A percentile compares a stretch with the other conserved stretches of the same genome.
phyloP scores from a whole-genome alignment of 2,329 filamentous ascomycete species.

The Microdochium trichocladiopsis region DNA sequence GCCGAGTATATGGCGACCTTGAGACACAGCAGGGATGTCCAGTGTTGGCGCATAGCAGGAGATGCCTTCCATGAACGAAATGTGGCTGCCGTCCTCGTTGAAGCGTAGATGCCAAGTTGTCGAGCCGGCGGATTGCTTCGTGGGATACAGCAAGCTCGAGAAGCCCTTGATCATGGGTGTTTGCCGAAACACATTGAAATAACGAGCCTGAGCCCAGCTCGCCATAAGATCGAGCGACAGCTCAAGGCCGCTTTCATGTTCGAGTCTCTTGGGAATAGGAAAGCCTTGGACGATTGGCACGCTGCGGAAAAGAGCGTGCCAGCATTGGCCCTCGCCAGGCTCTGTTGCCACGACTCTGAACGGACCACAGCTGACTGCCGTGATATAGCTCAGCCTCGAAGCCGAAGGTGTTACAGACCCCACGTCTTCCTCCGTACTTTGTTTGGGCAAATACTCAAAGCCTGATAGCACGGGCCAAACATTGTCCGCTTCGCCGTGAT shows the following conservation, averaged over 20 bases:
- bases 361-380: neutral
- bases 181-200: neutral
- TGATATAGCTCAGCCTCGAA: neutral
- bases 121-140: neutral
- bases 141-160: neutral
- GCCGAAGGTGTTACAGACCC: neutral
- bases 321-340: neutral
- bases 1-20: neutral
- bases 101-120: neutral
- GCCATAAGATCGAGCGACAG: neutral
- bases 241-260: neutral
- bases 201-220: neutral
- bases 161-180: neutral
- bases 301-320: neutral
- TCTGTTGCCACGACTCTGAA: neutral
- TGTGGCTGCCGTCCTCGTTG: neutral
- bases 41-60: neutral
- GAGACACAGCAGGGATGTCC: neutral
- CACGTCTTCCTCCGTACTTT: neutral
- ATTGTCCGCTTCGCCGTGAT: neutral
- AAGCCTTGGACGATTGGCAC: neutral
- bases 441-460: neutral
- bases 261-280: neutral
- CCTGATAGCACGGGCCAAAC: neutral
- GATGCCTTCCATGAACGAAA: neutral